Base-by-base conservation (phyloP, 1,284 basidiomycete species). In the Pseudozyma tsukubaensis region DNA sequence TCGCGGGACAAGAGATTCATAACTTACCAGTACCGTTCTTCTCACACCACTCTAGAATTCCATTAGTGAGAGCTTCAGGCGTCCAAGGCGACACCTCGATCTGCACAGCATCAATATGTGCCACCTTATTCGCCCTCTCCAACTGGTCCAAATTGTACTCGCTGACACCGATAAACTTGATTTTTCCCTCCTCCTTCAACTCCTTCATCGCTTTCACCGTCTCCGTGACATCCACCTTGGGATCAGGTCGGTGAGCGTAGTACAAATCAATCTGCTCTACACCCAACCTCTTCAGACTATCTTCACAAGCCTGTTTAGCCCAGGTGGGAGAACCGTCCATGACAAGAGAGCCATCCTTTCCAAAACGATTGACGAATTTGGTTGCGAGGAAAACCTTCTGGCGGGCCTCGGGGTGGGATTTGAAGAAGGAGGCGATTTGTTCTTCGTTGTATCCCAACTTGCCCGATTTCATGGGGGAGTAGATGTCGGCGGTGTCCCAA, bases 201-300 rank as follows among this genome's bases (percentile, higher is more conserved):
- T 88, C 87, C 83, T 94, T 92, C 88, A 93, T 88, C 9, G 88
- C 91, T 39, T 83, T 78, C 89, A 91, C 93, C 13, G 92, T 94
- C 85, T 91, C 90, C 74, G 89, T 89, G 79, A 92, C 88, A 36
- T 59, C 51, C 2, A 88, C 89, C 50, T 90, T 90, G n/a, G 61
- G 54, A 34, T 59, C 68, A 11, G 73, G 64, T 24, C 86, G 80
- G 65, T 87, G 86, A 10, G 85, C 74, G 67, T 87, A 87, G 78
- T 85, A 86, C 21, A 86, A 74, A 65, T 86, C 86, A 24, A 86
- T 75, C 34, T 71, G 83, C 21, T 83, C 74, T 9, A 80, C 75
- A 1, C 84, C 83, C 11, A 86, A 76, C 18, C 85, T 72, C 47
- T 82, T 54, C 34, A 80, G 79, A 24, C 85, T 80, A 12, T 75